Evolutionary conservation across 768 basidiomycete species (phyloP).

Genomic region (Amylocystis lapponica): DNA sequence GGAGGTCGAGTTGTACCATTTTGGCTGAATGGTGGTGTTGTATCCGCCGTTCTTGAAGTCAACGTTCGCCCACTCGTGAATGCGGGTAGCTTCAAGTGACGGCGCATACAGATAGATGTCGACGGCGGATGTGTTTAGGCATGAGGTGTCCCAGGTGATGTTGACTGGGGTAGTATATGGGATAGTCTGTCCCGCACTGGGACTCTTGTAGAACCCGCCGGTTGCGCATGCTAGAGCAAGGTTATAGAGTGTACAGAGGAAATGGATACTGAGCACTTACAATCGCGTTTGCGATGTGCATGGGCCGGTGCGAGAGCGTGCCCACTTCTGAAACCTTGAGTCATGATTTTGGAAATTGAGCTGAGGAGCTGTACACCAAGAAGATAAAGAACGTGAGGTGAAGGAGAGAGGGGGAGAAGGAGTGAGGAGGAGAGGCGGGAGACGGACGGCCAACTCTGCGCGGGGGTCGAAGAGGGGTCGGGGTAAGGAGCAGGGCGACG

Average conservation of each 20-base stretch:
- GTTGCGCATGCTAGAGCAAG: slow-evolving; percentile 38
- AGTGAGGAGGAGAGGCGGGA: slow-evolving; percentile 2
- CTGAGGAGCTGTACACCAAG: neutral
- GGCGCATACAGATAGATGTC: slow-evolving; percentile 70
- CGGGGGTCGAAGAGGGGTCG: slow-evolving; percentile 6
- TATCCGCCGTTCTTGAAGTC: slow-evolving; percentile 44
- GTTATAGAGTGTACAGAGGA: neutral
- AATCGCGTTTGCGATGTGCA: slow-evolving; percentile 11
- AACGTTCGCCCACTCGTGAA: slow-evolving; percentile 57
- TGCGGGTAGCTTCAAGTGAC: slow-evolving; percentile 29
- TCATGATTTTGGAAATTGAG: slow-evolving; percentile 6
- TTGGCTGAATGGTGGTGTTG: slow-evolving; percentile 44
- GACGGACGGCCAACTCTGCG: slow-evolving; percentile 4
- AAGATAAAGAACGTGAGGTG: slow-evolving; percentile 12
- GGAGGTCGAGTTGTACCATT: slow-evolving; percentile 65
- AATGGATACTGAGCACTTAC: slow-evolving; percentile 2
- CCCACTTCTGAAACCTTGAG: slow-evolving; percentile 12
- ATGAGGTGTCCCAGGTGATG: slow-evolving; percentile 62
- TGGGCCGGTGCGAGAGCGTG: slow-evolving; percentile 4
- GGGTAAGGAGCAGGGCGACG: no score
- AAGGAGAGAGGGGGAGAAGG: slow-evolving; percentile 2
- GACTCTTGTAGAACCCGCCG: slow-evolving; percentile 59
- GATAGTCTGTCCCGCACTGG: slow-evolving; percentile 41
- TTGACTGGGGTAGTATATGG: slow-evolving; percentile 43
- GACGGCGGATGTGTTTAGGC: slow-evolving; percentile 42